Evolutionary conservation across 306 rosid genomes (phyloP), one percentile per base, ranked within the genome.

Genomic region (Cicer arietinum): DNA sequence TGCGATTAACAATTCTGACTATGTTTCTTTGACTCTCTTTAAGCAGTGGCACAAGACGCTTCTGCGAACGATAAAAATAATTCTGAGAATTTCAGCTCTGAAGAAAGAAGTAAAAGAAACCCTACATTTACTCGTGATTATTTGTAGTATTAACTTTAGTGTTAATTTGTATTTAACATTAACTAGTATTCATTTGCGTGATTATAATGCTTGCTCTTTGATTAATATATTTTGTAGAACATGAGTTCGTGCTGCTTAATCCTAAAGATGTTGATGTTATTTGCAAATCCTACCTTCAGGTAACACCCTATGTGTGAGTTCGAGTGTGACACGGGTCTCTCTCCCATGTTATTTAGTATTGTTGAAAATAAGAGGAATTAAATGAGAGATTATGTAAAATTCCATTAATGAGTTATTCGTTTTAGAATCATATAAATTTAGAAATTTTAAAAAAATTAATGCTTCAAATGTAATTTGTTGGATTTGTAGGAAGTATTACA

Each of bases 281-380:
- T 63, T 69, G 68, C 80, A 89, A 85, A 74, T 78, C 83, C 40
- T 82, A 88, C 83, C 89, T 91, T 62, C 91, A 91, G 97, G 98
- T 93, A 77, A 68, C 62, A 25, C 17, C 12, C 39, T 17, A 7
- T 60, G 46, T 6, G 56, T 8, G 35, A 45, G 48, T 7, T 37
- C 18, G 56, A 5, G 11, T 79, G 16, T 30, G 37, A 30, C 37
- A 54, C 5, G 46, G 17, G 4, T 37, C 14, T 58, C 54, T 42
- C 73, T 69, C 76, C 51, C 37, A 30, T 30, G 37, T 12, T 18
- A 30, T 74, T 50, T 47, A 35, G 17, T 68, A 48, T 5, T 12
- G 13, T 51, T 70, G 30, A 10, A 52, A 35, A 50, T 35, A 47
- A 50, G 61, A 50, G 74, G 16, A 53, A 47, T 47, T 13, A 14